Evolutionary conservation across 2,329 filamentous ascomycete genomes (phyloP), one percentile per base, ranked within the genome.

Genomic region (Escovopsis sp.): DNA sequence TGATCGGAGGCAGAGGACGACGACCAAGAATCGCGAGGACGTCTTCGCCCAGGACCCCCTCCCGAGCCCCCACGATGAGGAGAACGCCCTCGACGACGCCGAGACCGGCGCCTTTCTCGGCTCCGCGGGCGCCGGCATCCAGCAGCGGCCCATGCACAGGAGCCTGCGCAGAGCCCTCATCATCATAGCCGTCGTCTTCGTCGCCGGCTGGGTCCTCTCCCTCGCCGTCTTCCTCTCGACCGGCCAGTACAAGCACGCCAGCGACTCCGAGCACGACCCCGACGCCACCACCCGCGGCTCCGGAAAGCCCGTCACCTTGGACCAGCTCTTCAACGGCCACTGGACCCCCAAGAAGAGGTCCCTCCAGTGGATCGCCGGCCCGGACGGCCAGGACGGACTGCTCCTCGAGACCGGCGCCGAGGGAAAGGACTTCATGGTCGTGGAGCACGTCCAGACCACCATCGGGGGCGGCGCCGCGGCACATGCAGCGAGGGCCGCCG

Each of bases 361-460:
- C 27, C 83, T 91, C 47, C 74, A 73, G 49, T 93, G 85, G 85
- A 81, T 91, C 39, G 70, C 73, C 27, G 82, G 84, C 1, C 73
- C 82, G 1, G 67, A 78, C 37, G 82, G 80, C 12, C 79, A 86
- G 56, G 91, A 98, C 56, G 91, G 91, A 1, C 60, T 96, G 45
- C 60, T 98, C 49, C 72, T 98, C 15, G 83, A 94, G 60, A 71
- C 74, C 53, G 77, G 70, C 39, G 73, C 69, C 1, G 53, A 59
- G 1, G 76, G 71, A 5, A 78, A 84, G 52, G 79, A 81, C 45
- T 96, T 81, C 52, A 65, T 98, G 41, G 75, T 91, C 2, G 84
- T 95, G 1, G 83, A 94, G 57, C 86, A 96, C 58, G 81, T 98
- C 41, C 76, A 79, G 43, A 71, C 69, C 30, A 50, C 51, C 20